Evolutionary conservation across 345 rosid genomes (phyloP).

Genomic region (Clausena lansium): DNA sequence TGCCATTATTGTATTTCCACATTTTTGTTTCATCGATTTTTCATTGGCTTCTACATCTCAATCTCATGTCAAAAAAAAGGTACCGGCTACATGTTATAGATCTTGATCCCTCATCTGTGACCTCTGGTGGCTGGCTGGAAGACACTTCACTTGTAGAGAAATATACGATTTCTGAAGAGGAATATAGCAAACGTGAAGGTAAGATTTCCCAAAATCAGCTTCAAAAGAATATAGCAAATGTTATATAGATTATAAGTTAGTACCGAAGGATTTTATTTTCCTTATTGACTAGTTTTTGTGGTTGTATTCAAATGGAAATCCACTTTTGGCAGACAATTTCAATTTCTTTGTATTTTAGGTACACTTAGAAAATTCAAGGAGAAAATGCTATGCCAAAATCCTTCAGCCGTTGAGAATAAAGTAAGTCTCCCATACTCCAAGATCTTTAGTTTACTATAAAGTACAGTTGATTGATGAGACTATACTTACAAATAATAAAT

Average conservation of each 20-base stretch:
- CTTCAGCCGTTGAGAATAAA: constrained; percentile 59
- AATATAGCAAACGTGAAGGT: constrained; percentile 69
- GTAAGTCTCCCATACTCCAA: constrained; percentile 26
- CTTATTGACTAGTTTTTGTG: not conserved
- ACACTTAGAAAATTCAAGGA: constrained; percentile 83
- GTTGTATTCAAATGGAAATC: constrained; percentile 1
- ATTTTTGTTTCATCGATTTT: not conserved
- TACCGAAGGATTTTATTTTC: not conserved
- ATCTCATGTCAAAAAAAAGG: constrained; percentile 33
- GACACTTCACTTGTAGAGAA: constrained; percentile 87
- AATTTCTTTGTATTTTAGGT: constrained; percentile 36
- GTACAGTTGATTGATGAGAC: not conserved
- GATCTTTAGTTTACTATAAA: not conserved
- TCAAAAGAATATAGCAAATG: too few species aligned
- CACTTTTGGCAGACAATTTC: not conserved
- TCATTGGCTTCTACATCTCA: not conserved
- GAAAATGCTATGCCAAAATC: constrained; percentile 59
- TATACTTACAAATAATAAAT: not conserved
- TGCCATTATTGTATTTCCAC: not conserved
- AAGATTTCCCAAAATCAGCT: constrained; percentile 6
- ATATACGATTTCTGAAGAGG: constrained; percentile 80
- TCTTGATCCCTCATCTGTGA: constrained; percentile 84
- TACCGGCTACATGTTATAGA: constrained; percentile 73
- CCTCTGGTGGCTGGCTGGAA: constrained; percentile 94
- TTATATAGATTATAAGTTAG: too few species aligned